phyloP scores from a whole-genome alignment of 192 early-diverging fungal species.

The Ramicandelaber brevisporus region DNA sequence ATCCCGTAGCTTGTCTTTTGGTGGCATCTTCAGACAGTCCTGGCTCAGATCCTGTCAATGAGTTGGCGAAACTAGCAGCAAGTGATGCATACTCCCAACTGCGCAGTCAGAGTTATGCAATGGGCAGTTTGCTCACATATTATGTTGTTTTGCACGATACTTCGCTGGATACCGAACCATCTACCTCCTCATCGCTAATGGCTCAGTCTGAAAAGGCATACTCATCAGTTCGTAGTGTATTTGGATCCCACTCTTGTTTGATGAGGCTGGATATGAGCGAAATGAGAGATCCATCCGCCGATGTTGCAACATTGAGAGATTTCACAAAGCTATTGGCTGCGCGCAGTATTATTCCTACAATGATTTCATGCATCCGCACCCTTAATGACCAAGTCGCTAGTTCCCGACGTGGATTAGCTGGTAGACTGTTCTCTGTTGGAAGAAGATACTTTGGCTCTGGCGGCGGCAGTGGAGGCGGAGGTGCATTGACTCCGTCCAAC shows the following conservation, averaged over 20 bases:
- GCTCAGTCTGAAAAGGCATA: constrained; percentile 13
- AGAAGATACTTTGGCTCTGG: constrained; percentile 64
- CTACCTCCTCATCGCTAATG: constrained; percentile 14
- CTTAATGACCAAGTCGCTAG: constrained; percentile 85
- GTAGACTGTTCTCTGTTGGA: constrained; percentile 60
- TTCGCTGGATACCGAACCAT: constrained; percentile 9
- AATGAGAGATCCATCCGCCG: constrained; percentile 12
- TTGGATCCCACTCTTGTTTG: constrained; percentile 1
- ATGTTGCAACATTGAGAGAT: constrained; percentile 14
- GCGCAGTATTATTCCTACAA: constrained; percentile 58
- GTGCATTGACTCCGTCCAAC: too few relatives aligned
- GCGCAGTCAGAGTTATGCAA: constrained; percentile 43
- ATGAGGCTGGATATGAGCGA: constrained; percentile 4
- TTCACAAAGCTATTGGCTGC: constrained; percentile 32
- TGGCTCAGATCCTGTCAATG: constrained; percentile 46
- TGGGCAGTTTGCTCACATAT: constrained; percentile 53
- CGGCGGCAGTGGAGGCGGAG: too few relatives aligned
- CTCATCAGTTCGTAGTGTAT: constrained; percentile 2
- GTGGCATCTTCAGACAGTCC: constrained; percentile 38
- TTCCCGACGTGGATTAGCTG: constrained; percentile 65
- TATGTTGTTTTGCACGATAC: constrained; percentile 69
- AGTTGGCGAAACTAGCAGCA: constrained; percentile 29
- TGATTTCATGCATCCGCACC: constrained; percentile 64
- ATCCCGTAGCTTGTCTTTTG: constrained; percentile 66
- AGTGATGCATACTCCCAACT: constrained; percentile 21